Percentiles rank a stretch among this genome's conserved stretches.
phyloP scores from a whole-genome alignment of 768 basidiomycete species.

The Phaeotremella fagi region DNA sequence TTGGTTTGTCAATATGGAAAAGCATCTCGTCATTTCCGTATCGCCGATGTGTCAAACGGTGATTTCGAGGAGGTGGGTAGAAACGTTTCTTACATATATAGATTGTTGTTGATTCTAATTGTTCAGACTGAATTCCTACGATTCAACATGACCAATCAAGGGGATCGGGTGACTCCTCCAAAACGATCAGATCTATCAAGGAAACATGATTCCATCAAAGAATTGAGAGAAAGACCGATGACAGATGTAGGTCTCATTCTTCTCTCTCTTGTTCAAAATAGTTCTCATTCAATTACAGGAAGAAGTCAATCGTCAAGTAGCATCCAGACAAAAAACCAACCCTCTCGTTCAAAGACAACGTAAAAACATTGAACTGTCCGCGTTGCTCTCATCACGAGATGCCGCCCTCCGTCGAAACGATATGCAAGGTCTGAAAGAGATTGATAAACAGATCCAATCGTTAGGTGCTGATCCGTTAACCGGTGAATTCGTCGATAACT shows the following conservation, averaged over 20 bases:
- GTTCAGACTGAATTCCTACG: constrained; percentile 16
- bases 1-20: constrained; percentile 76
- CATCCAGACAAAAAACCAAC: constrained; percentile 51
- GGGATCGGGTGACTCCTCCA: constrained; percentile 58
- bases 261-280: background rate
- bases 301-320: constrained; percentile 74
- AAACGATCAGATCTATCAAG: constrained; percentile 59
- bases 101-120: background rate
- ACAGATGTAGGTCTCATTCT: constrained; percentile 65
- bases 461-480: constrained; percentile 49
- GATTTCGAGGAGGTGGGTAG: constrained; percentile 59
- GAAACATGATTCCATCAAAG: constrained; percentile 62
- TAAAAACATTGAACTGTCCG: constrained; percentile 31
- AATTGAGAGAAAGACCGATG: constrained; percentile 59
- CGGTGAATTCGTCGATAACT: constrained; percentile 21
- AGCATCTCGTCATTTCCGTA: constrained; percentile 58
- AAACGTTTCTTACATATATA: background rate
- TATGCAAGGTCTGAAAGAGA: constrained; percentile 56
- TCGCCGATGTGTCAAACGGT: constrained; percentile 84
- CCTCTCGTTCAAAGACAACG: constrained; percentile 34
- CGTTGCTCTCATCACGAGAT: constrained; percentile 63
- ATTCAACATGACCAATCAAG: constrained; percentile 65
- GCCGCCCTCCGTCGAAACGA: constrained; percentile 74
- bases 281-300: constrained; percentile 53
- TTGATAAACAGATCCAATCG: constrained; percentile 64